Evolutionary conservation across 2,329 filamentous ascomycete species (phyloP).

Genomic region (Fusarium acutatum): DNA sequence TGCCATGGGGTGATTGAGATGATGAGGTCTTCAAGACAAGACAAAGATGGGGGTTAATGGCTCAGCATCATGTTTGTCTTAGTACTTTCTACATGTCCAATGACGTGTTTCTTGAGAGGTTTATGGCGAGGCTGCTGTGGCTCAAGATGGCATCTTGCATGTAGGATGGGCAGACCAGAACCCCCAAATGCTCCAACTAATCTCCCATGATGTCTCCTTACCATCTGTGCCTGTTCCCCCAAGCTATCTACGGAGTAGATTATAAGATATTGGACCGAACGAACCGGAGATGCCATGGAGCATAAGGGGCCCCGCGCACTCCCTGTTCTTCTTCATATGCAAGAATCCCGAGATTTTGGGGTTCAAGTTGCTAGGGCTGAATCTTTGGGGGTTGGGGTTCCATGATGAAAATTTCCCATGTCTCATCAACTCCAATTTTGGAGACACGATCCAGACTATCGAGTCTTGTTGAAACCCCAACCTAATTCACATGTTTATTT

Average conservation of each 20-base stretch:
- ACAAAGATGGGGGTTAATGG: background rate
- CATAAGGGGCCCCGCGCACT: background rate
- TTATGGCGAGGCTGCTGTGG: background rate
- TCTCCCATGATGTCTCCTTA: background rate
- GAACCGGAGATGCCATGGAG: background rate
- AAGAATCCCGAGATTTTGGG: slow-evolving; percentile 21
- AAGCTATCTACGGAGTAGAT: background rate
- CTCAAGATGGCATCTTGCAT: background rate
- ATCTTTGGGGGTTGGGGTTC: slow-evolving; percentile 39
- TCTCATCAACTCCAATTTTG: slow-evolving; percentile 21
- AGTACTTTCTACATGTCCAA: background rate
- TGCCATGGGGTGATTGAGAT: background rate
- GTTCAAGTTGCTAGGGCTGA: slow-evolving; percentile 24
- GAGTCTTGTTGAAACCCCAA: slow-evolving; percentile 36
- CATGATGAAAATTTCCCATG: background rate
- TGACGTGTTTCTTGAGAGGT: background rate
- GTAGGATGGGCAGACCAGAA: background rate
- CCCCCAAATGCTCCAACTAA: slow-evolving; percentile 14
- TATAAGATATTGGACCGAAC: background rate
- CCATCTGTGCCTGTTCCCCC: background rate
- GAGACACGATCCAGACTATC: background rate
- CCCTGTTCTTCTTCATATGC: background rate
- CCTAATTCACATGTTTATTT: slow-evolving; percentile 23
- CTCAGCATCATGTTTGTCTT: background rate
- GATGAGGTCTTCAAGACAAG: background rate